Evolutionary conservation across 345 rosid genomes (phyloP).

Genomic region (Eucalyptus regnans): DNA sequence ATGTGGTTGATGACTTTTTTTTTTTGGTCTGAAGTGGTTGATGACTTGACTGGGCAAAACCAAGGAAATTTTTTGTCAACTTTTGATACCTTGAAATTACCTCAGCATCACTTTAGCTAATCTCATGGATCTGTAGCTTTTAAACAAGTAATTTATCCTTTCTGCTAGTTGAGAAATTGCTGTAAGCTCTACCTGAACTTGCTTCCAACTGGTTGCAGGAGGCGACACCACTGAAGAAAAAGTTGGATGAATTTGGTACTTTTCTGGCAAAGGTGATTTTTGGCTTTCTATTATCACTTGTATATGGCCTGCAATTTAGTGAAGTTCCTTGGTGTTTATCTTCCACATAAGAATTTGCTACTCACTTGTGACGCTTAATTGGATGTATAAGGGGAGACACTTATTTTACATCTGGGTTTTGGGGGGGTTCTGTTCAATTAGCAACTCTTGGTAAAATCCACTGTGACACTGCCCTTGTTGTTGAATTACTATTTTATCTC

Average conservation of each 20-base stretch:
- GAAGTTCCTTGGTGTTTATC: not conserved
- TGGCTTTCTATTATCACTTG: not conserved
- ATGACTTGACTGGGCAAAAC: not conserved
- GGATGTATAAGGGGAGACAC: not conserved
- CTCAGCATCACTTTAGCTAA: not conserved
- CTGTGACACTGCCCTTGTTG: not conserved
- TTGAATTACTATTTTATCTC: not conserved
- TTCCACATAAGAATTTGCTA: not conserved
- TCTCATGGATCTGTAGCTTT: not conserved
- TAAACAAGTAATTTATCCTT: not conserved
- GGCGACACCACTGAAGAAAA: conserved; percentile 90
- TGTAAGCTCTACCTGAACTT: not conserved
- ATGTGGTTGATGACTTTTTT: not conserved
- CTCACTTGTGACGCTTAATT: not conserved
- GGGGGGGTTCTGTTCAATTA: not conserved
- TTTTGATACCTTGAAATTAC: not conserved
- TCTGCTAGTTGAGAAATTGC: not conserved
- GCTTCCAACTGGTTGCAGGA: conserved; percentile 42
- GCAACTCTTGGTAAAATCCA: not conserved
- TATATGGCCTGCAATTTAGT: not conserved
- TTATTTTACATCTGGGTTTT: not conserved
- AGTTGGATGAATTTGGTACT: conserved; percentile 96
- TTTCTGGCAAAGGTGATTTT: conserved; percentile 88
- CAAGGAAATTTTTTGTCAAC: not conserved
- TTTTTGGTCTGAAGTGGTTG: not conserved